phyloP scores from a whole-genome alignment of 352 stramenopile species.

The Phytophthora constricta region DNA sequence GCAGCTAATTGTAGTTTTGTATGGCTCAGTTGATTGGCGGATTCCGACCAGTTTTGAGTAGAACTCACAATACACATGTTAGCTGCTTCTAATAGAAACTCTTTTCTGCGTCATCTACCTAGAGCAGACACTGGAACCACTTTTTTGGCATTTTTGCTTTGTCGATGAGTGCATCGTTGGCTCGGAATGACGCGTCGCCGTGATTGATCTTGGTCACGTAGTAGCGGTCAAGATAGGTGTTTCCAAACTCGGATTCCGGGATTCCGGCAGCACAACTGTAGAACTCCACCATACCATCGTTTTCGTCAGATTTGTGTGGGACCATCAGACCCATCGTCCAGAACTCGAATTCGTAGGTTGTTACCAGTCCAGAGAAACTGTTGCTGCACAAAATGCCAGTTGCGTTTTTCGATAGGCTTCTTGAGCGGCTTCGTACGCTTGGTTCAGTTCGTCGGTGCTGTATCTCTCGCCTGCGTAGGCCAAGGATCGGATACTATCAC shows the following conservation, averaged over 20 bases:
- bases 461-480: slow-evolving; percentile 26
- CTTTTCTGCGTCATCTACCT: too few species aligned
- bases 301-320: slow-evolving; percentile 29
- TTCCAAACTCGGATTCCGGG: slow-evolving; percentile 30
- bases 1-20: too few species aligned
- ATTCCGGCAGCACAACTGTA: slow-evolving; percentile 42
- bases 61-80: too few species aligned
- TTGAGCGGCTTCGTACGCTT: slow-evolving; percentile 25
- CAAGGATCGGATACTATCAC: slow-evolving; percentile 17
- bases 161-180: slow-evolving; percentile 45
- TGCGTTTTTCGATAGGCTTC: slow-evolving; percentile 19
- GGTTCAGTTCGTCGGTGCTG: slow-evolving; percentile 6
- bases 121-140: slow-evolving; percentile 44
- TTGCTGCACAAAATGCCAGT: slow-evolving; percentile 40
- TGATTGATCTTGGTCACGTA: slow-evolving; percentile 61
- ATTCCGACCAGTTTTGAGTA: too few species aligned
- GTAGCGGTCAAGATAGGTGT: slow-evolving; percentile 36
- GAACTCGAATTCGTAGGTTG: slow-evolving; percentile 19
- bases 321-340: slow-evolving; percentile 18
- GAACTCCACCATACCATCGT: slow-evolving; percentile 37
- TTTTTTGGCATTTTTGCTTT: slow-evolving; percentile 54
- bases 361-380: slow-evolving; percentile 32
- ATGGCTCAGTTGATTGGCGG: too few species aligned
- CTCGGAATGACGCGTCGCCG: slow-evolving; percentile 45
- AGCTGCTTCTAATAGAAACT: too few species aligned